Evolutionary conservation across 23 red algal genomes (phyloP).

Genomic region (Agarophyton chilense): DNA sequence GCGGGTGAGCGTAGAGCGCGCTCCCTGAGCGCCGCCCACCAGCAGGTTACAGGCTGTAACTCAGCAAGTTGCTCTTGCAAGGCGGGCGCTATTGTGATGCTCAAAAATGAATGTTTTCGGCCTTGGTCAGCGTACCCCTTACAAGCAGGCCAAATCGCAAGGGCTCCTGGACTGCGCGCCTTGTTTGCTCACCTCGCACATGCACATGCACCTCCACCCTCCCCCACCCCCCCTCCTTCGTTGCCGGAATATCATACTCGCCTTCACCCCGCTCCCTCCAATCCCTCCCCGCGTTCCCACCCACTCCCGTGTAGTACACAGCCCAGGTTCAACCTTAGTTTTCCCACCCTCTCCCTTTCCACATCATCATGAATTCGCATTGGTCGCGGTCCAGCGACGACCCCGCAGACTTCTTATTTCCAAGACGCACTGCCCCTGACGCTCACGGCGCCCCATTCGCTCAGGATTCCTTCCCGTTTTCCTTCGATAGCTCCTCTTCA

Average conservation of each 20-base stretch:
- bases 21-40: neutral
- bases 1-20: neutral
- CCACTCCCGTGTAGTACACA: too few relatives aligned
- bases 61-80: too few relatives aligned
- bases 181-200: neutral
- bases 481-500: neutral
- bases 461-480: constrained; percentile 24
- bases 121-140: too few relatives aligned
- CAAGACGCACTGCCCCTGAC: neutral
- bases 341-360: too few relatives aligned
- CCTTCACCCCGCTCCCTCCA: neutral
- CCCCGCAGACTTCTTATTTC: constrained; percentile 20
- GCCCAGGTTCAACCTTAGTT: too few relatives aligned
- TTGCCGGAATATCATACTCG: too few relatives aligned
- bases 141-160: too few relatives aligned
- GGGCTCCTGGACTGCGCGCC: too few relatives aligned
- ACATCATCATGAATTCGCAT: neutral
- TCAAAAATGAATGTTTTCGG: too few relatives aligned
- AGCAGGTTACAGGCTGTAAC: too few relatives aligned
- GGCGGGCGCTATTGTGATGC: neutral
- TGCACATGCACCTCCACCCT: too few relatives aligned
- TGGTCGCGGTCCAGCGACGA: constrained; percentile 29
- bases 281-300: neutral
- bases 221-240: too few relatives aligned
- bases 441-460: neutral